phyloP scores from a whole-genome alignment of 2,329 filamentous ascomycete species.

The Cytospora leucostoma region DNA sequence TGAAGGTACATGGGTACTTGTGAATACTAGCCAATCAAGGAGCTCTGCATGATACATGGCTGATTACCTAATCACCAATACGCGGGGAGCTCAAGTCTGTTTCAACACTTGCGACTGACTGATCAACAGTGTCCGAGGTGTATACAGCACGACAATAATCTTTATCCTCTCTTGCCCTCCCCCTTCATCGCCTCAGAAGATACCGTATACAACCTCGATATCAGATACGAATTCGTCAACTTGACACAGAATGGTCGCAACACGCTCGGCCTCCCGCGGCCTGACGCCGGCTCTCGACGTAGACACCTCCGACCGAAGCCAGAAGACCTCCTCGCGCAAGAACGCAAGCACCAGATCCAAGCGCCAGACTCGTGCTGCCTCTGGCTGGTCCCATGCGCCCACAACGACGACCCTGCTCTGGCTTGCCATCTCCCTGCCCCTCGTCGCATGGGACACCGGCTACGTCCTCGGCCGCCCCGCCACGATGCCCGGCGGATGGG shows the following conservation, averaged over 20 bases:
- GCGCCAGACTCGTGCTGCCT: constrained; percentile 14
- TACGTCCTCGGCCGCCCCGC: constrained; percentile 81
- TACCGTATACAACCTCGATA: background rate
- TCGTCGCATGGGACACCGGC: constrained; percentile 78
- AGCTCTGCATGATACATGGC: too few species aligned
- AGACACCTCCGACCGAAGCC: constrained; percentile 13
- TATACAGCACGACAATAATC: background rate
- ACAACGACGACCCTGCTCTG: constrained; percentile 59
- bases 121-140: background rate
- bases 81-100: too few species aligned
- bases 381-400: constrained; percentile 50
- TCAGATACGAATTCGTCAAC: background rate
- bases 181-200: background rate
- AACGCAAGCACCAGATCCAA: constrained; percentile 11
- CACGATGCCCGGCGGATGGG: constrained; percentile 75
- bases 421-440: constrained; percentile 72
- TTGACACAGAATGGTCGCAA: constrained; percentile 21
- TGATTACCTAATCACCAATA: too few species aligned
- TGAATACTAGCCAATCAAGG: too few species aligned
- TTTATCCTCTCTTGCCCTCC: background rate
- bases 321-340: constrained; percentile 11
- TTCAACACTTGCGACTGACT: too few species aligned
- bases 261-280: constrained; percentile 25
- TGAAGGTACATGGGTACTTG: too few species aligned
- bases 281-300: constrained; percentile 21